Evolutionary conservation across 139 green algal genomes (phyloP).

Genomic region (Pedinophyceae sp.): DNA sequence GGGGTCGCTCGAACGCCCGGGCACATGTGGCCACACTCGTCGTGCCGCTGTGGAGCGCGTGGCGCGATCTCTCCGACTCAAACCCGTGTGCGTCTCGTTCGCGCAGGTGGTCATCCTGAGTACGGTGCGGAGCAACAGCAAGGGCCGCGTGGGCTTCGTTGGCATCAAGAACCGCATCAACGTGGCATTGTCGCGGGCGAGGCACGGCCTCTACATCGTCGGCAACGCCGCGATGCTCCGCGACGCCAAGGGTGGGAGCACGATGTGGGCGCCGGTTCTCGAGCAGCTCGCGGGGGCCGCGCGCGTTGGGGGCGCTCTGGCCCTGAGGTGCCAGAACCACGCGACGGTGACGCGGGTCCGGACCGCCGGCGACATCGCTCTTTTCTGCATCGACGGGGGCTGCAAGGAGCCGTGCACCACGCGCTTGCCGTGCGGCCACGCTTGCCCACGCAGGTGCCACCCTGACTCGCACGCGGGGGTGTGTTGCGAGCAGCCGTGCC

Average conservation of each 20-base stretch:
- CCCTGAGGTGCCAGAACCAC: constrained; percentile 32
- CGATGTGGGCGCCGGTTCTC: constrained; percentile 33
- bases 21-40: too few species aligned
- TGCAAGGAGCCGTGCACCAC: constrained; percentile 28
- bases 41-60: too few species aligned
- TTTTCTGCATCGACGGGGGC: constrained; percentile 24
- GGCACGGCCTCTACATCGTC: constrained; percentile 55
- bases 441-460: constrained; percentile 13
- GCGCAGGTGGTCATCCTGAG: constrained; percentile 48
- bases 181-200: constrained; percentile 54
- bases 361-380: constrained; percentile 14
- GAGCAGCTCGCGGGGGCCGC: constrained; percentile 12
- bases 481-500: constrained; percentile 14
- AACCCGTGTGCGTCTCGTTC: too few species aligned
- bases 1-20: too few species aligned
- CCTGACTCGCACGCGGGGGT: too few species aligned
- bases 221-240: constrained; percentile 34
- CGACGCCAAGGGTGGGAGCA: constrained; percentile 5
- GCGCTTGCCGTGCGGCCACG: constrained; percentile 34
- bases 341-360: constrained; percentile 11
- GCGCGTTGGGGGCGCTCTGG: constrained; percentile 16
- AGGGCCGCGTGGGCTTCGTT: neutral
- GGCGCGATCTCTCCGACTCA: too few species aligned
- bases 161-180: constrained; percentile 46
- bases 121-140: constrained; percentile 48